A percentile compares a stretch with the other conserved stretches of the same genome.
Evolutionary conservation across 139 green algal species (phyloP).

Genomic region (Closterium sp.): DNA sequence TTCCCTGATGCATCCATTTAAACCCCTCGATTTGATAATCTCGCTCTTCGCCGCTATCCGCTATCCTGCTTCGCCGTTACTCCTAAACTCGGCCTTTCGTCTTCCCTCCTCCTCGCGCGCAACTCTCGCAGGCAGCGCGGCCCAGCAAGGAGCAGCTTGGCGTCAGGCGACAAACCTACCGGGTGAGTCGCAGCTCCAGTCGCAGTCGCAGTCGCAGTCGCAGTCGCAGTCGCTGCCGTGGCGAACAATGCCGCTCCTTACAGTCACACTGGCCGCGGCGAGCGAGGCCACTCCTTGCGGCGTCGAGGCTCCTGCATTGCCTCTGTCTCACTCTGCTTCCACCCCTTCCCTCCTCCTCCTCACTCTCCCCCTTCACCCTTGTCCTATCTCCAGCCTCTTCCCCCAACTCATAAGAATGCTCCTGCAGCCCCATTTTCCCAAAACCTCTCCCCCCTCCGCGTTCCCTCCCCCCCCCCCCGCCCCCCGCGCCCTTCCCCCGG

Average conservation of each 20-base stretch:
- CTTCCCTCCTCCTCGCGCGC: background rate
- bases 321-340: background rate
- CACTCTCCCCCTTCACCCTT: background rate
- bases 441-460: too few species aligned
- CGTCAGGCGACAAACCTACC: background rate
- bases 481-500: too few species aligned
- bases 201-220: background rate
- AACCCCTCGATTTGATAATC: background rate
- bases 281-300: too few species aligned
- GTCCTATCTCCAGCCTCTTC: too few species aligned
- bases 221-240: too few species aligned
- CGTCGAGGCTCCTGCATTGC: background rate
- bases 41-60: background rate
- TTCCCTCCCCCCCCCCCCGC: too few species aligned
- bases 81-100: background rate
- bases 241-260: background rate
- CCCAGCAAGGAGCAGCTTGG: background rate
- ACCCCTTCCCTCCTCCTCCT: background rate
- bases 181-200: background rate
- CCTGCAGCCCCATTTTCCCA: too few species aligned
- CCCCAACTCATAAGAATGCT: too few species aligned
- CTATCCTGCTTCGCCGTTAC: background rate
- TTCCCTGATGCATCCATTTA: background rate
- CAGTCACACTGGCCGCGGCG: too few species aligned
- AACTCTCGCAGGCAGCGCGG: background rate